Base-by-base conservation (phyloP, 2,329 filamentous ascomycete genomes). In the Colletotrichum nymphaeae region DNA sequence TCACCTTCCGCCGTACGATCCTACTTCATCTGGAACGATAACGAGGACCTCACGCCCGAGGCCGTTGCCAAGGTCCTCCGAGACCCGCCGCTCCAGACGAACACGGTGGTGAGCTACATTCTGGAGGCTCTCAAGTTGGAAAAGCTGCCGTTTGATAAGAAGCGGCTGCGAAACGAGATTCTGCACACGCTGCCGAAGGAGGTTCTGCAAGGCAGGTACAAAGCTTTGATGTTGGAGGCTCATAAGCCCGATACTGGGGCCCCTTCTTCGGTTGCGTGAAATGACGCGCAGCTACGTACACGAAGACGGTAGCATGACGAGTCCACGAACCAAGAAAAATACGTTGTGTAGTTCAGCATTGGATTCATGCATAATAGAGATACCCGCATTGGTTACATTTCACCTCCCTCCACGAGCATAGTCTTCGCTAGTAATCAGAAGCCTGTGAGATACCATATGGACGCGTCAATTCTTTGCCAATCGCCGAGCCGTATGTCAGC, bases 21-120 rank as follows among this genome's bases (percentile, higher is more conserved):
- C 1, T 94, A 93, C 77, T 89, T 87, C 75, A 81, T 94, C 24
- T 94, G 93, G 93, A 84, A 91, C 67, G 75, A 81, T 4, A 86
- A 90, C 69, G 79, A 86, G 8, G 82, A 84, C 14, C 82, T 93
- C 22, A 75, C 79, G 0, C 84, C 91, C 0, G 77, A 81, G 0
- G 81, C 84, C 1, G 83, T 93, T 19, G 90, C 90, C 2, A 81
- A 78, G 3, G 74, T 93, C 1, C 81, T 93, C n/a, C 86, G 91
- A 2, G 83, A 90, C 11, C 91, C 91, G 16, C 91, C 92, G 2
- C 79, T 94, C 3, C 84, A 88, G 74, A 83, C 81, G 0, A 80
- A 77, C 16, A 93, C 91, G 0, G 89, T 93, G 1, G 83, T 86
- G 1, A 81, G 78, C 0, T 93, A 93, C 76, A 88, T 94, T 9